These are phyloP conservation scores for Daldinia grandis DNA, from an alignment of 495 filamentous ascomycete genomes.

Conservation along the genomic window DNA sequence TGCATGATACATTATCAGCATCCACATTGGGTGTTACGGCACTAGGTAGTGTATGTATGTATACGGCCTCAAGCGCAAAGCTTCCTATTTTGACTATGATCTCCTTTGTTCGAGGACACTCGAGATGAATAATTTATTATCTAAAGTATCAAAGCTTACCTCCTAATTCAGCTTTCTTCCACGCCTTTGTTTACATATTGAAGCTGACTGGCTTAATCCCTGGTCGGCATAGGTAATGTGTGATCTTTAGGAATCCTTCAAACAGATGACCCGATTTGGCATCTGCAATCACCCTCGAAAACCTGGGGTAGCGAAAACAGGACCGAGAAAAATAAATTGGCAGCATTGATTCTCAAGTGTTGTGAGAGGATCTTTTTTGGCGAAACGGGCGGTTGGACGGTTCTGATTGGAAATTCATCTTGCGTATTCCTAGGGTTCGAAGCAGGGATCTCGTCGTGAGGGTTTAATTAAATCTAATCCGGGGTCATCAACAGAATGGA, in stretches of 20 bases:
- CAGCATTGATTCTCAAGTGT: constrained; percentile 21
- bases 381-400: constrained; percentile 10
- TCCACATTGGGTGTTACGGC: constrained; percentile 28
- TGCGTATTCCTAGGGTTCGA: constrained; percentile 18
- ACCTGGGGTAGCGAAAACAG: constrained; percentile 36
- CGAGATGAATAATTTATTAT: background rate
- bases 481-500: constrained; percentile 18
- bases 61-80: background rate
- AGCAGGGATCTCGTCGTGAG: constrained; percentile 26
- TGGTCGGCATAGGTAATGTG: background rate
- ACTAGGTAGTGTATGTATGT: background rate
- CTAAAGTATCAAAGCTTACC: background rate
- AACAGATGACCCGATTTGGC: constrained; percentile 31
- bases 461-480: constrained; percentile 40
- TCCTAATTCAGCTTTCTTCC: background rate
- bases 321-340: constrained; percentile 9
- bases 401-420: constrained; percentile 26
- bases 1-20: constrained; percentile 42
- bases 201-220: background rate
- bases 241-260: background rate
- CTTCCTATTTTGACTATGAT: background rate
- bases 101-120: background rate
- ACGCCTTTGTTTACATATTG: background rate
- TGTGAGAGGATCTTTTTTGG: constrained; percentile 17
- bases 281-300: constrained; percentile 34